Base-by-base conservation (phyloP, 129 eudicot species). In the Glebionis coronaria region DNA sequence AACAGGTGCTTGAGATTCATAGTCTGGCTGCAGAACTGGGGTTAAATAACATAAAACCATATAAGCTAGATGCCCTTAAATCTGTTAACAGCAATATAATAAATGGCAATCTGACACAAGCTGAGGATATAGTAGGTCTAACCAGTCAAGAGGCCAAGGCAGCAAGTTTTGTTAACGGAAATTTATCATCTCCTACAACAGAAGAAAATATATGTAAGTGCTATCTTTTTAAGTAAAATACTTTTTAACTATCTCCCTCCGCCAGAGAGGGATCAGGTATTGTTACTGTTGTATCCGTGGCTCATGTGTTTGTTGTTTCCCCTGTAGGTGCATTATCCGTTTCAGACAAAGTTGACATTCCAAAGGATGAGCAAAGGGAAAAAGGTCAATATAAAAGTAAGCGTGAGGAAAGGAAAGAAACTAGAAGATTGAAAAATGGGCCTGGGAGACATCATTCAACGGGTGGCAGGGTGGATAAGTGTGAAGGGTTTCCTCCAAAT, bases 11-110 rank as follows among this genome's bases (percentile, higher is more conserved):
- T 29, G 97, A 85, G 52, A 86, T 94, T 69, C 88, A 84, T 65
- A 90, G 84, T 62, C 72, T 82, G 70, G 95, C 93, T 28, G 84
- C 78, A 28, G 99, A 94, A 73, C 59, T 94, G 84, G 95, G 97
- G 38, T 80, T 94, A 50, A 81, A 64, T 15, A 86, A 92, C 67
- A 87, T 94, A 75, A 82, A 76, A 3, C 69, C 97, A 49, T 90
- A 76, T 61, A 94, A 94, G 75, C 80, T 94, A 56, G 99, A 94
- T 74, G 99, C 99, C 40, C 86, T 87, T 40, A 94, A 87, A 81
- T 63, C 99, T 50, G 97, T 94, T 74, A 65, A 71, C 21, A 62
- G 54, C 23, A 71, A 44, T 75, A 77, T 72, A 56, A 21, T 76
- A 35, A 75, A 79, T 18, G 75, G 68, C 54, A 63, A 21, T 20